Evolutionary conservation across 1,284 basidiomycete genomes (phyloP).

Genomic region (Sphaerobolus stellatus): DNA sequence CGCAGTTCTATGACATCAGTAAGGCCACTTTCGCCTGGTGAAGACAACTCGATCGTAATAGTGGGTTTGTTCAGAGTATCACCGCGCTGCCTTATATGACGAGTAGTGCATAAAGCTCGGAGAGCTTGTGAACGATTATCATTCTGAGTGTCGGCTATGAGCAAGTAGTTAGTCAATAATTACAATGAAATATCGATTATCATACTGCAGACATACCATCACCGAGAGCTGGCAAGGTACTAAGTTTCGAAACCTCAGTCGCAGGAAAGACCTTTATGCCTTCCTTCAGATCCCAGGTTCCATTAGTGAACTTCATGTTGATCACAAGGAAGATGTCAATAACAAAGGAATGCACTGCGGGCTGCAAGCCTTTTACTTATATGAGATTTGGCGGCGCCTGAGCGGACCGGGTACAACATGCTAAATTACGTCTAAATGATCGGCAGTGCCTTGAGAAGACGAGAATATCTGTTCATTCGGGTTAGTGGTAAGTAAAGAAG

Average conservation of each 20-base stretch:
- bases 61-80: conserved; percentile 11
- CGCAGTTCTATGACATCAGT: conserved; percentile 1
- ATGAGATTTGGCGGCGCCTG: too few species aligned
- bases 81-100: conserved; percentile 8
- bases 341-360: too few species aligned
- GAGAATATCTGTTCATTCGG: too few species aligned
- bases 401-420: too few species aligned
- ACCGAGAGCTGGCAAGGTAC: not conserved
- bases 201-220: not conserved
- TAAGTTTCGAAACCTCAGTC: conserved; percentile 6
- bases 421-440: too few species aligned
- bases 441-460: too few species aligned
- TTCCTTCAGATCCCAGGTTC: conserved; percentile 12
- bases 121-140: conserved; percentile 2
- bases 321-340: too few species aligned
- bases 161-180: not conserved
- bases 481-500: too few species aligned
- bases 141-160: too few species aligned
- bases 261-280: conserved; percentile 8
- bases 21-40: not conserved
- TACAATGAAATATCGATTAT: not conserved
- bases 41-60: conserved; percentile 7
- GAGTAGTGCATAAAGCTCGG: conserved; percentile 6
- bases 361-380: too few species aligned
- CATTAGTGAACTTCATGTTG: conserved; percentile 13